These are phyloP conservation scores for Tulasnella sp. DNA, from an alignment of 768 basidiomycete genomes.

Conservation along the genomic window DNA sequence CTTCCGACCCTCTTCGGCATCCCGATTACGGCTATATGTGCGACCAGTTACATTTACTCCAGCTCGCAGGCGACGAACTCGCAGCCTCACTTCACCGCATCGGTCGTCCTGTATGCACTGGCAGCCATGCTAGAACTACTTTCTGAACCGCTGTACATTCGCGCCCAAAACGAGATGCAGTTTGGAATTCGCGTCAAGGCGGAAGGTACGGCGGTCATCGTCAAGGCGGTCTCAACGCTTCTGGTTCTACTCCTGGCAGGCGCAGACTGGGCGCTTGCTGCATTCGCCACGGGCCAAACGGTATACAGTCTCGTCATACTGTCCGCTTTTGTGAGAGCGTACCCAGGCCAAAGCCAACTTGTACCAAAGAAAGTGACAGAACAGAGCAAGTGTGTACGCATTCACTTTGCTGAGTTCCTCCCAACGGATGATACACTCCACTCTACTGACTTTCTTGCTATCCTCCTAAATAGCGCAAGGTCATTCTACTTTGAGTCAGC, in stretches of 20 bases:
- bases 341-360: conserved; percentile 29
- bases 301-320: conserved; percentile 55
- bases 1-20: conserved; percentile 61
- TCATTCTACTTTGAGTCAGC: conserved; percentile 34
- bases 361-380: conserved; percentile 27
- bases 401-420: no score
- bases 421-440: not conserved
- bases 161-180: conserved; percentile 54
- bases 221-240: conserved; percentile 65
- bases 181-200: conserved; percentile 68
- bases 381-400: conserved; percentile 25
- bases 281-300: conserved; percentile 80
- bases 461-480: not conserved
- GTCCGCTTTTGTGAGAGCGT: conserved; percentile 38
- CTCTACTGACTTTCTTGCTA: not conserved
- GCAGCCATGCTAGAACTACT: conserved; percentile 68
- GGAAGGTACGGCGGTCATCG: conserved; percentile 71
- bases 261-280: conserved; percentile 51
- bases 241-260: conserved; percentile 38
- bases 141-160: conserved; percentile 74
- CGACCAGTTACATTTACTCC: conserved; percentile 41
- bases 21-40: conserved; percentile 45
- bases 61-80: conserved; percentile 42
- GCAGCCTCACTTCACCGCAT: conserved; percentile 53
- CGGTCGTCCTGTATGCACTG: conserved; percentile 57